A percentile compares a stretch with the other conserved stretches of the same genome.
Evolutionary conservation across 805 yeast genomes (phyloP).

Genomic region (Kazachstania kunashirensis): DNA sequence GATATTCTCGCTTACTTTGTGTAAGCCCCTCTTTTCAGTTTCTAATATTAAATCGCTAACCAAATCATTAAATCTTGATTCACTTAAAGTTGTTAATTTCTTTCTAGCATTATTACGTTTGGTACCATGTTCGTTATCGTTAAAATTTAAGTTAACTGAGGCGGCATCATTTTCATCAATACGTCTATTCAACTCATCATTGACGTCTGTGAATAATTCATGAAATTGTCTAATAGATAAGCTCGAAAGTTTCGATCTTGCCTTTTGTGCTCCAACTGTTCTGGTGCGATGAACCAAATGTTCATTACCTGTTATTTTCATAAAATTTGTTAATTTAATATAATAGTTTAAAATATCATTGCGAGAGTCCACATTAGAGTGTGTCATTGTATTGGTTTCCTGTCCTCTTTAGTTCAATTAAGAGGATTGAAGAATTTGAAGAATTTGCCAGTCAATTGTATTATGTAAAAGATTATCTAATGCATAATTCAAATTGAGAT

Average conservation of each 20-base stretch:
- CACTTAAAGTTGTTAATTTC: slow-evolving; percentile 75
- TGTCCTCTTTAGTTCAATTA: too few species aligned
- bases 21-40: slow-evolving; percentile 58
- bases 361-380: too few species aligned
- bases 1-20: slow-evolving; percentile 20
- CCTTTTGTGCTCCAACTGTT: slow-evolving; percentile 55
- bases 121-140: slow-evolving; percentile 30
- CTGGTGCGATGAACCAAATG: slow-evolving; percentile 13
- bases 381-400: too few species aligned
- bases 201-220: slow-evolving; percentile 88
- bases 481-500: too few species aligned
- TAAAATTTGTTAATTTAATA: slow-evolving; percentile 3
- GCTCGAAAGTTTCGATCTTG: slow-evolving; percentile 75
- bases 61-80: slow-evolving; percentile 73
- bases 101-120: slow-evolving; percentile 87
- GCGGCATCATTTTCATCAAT: slow-evolving; percentile 37
- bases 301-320: slow-evolving; percentile 1
- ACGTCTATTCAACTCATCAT: slow-evolving; percentile 82
- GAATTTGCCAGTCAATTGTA: too few species aligned
- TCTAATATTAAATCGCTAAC: slow-evolving; percentile 82
- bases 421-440: too few species aligned
- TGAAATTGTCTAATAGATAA: slow-evolving; percentile 72
- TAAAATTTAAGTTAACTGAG: background rate
- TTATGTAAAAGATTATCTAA: too few species aligned
- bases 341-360: slow-evolving; percentile 4